These are phyloP conservation scores for Penicillium crystallinum DNA, from an alignment of 495 filamentous ascomycete species.

Conservation along the genomic window DNA sequence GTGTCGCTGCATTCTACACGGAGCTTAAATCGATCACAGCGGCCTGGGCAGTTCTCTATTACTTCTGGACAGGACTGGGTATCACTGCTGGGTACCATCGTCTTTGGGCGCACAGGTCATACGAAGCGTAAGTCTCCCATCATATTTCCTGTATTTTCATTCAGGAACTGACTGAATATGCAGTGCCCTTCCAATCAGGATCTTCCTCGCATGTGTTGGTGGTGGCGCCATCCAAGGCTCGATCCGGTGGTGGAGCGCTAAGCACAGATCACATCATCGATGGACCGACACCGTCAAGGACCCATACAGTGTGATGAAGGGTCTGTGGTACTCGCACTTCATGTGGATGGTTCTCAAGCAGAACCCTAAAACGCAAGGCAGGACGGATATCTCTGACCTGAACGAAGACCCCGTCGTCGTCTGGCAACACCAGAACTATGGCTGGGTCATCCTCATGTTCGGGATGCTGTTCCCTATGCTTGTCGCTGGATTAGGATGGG, in stretches of 20 bases:
- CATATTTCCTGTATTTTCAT: no score
- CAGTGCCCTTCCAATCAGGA: constrained; percentile 67
- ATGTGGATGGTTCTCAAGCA: constrained; percentile 85
- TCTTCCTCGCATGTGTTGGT: constrained; percentile 80
- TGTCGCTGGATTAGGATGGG: constrained; percentile 74
- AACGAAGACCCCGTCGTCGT: constrained; percentile 85
- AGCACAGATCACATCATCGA: constrained; percentile 88
- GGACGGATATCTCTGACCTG: constrained; percentile 86
- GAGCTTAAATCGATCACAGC: constrained; percentile 62
- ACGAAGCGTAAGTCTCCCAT: constrained; percentile 27
- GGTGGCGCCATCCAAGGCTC: constrained; percentile 89
- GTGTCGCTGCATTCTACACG: constrained; percentile 67
- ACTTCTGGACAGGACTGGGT: constrained; percentile 78
- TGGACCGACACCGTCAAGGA: constrained; percentile 96
- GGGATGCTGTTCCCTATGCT: constrained; percentile 72
- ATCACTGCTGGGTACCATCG: constrained; percentile 71
- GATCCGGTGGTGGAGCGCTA: constrained; percentile 87
- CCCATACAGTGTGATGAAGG: constrained; percentile 92
- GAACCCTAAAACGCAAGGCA: constrained; percentile 76
- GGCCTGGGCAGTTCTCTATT: constrained; percentile 72
- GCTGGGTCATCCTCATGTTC: constrained; percentile 73
- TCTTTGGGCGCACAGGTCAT: constrained; percentile 85
- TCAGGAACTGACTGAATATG: constrained; percentile 34
- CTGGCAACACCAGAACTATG: constrained; percentile 83
- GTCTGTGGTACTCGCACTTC: constrained; percentile 83